Base-by-base conservation (phyloP, 371 early-diverging fungal genomes). In the Apophysomyces ossiformis region DNA sequence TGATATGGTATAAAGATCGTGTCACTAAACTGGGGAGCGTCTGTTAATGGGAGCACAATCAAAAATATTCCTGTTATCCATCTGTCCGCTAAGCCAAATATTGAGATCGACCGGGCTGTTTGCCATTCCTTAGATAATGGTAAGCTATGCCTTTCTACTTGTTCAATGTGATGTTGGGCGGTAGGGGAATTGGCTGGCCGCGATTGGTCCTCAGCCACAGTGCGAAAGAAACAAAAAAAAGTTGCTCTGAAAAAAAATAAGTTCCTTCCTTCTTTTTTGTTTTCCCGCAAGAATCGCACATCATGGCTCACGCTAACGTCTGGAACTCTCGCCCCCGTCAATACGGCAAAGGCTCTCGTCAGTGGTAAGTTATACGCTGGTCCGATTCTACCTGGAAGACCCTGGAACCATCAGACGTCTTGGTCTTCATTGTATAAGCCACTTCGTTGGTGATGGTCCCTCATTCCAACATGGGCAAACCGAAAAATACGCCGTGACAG, bases 261-360 rank as follows among this genome's bases (percentile, higher is more conserved):
- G 54, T 50, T 50, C 54, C 21, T 26, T 50, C 63, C 46, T 50
- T 37, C 37, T 54, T 46, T 26, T 62, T 46, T 62, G 39, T 63
- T 39, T 54, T 50, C 38, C 47, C 47, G 38, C 26, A 50, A 18
- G 12, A 61, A n/a, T 57, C 41, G 56, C 60, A 50, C 74, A 93
- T 79, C 77, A 96, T 96, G 98, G 89, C 94, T 78, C 96, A 96
- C 95, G 85, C 82, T 69, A 85, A 85, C 83, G 93, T 96, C 78
- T 97, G 94, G 94, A 89, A 87, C 92, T 94, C 95, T 67, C 94
- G 90, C 87, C 96, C 96, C 83, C 90, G 93, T 77, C 87, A 86
- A 75, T 96, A 90, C 88, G 96, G 96, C 81, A 97, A 97, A 88
- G 98, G 98, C 74, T 95, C 96, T 73, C 95, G 98, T 73, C 88